Conservation (phyloP, 345 rosid species). For the Rhodamnia argentea region DNA sequence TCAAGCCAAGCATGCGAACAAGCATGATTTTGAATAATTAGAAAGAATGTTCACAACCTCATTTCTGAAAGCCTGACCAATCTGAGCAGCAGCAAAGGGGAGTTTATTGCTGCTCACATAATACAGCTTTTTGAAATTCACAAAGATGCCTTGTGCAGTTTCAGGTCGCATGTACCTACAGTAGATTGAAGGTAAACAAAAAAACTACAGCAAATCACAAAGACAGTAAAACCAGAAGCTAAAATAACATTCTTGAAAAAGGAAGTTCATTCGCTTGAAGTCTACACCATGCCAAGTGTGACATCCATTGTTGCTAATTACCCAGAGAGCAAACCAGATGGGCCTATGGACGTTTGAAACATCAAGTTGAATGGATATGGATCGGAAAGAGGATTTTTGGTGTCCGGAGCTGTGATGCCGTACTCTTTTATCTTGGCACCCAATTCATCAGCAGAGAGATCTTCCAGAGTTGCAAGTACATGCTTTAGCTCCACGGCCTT, state of each 20-base stretch:
- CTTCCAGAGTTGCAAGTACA: constrained; percentile 73
- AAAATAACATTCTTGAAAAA: neutral
- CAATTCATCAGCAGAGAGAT: constrained; percentile 54
- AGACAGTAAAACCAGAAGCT: neutral
- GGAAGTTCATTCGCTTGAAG: too few species aligned
- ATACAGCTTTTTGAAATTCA: constrained; percentile 72
- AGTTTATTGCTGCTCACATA: constrained; percentile 73
- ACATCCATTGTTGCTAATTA: constrained; percentile 9
- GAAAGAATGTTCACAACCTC: constrained; percentile 39
- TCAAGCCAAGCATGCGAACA: neutral
- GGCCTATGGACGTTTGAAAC: constrained; percentile 95
- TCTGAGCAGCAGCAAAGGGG: constrained; percentile 89
- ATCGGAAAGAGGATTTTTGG: constrained; percentile 72
- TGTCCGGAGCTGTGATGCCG: constrained; percentile 76
- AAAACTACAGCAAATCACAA: neutral
- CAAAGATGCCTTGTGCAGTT: constrained; percentile 89
- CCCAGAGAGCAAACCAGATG: constrained; percentile 78
- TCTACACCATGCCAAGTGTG: too few species aligned
- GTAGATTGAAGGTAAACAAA: neutral
- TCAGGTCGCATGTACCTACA: constrained; percentile 87
- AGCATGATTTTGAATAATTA: neutral
- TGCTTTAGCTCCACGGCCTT: constrained; percentile 74
- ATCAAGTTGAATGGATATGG: constrained; percentile 88
- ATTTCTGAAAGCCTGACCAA: constrained; percentile 86
- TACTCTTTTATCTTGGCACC: constrained; percentile 78